Evolutionary conservation across 1,284 basidiomycete genomes (phyloP), one percentile per base, ranked within the genome.

Genomic region (Golubevia pallescens): DNA sequence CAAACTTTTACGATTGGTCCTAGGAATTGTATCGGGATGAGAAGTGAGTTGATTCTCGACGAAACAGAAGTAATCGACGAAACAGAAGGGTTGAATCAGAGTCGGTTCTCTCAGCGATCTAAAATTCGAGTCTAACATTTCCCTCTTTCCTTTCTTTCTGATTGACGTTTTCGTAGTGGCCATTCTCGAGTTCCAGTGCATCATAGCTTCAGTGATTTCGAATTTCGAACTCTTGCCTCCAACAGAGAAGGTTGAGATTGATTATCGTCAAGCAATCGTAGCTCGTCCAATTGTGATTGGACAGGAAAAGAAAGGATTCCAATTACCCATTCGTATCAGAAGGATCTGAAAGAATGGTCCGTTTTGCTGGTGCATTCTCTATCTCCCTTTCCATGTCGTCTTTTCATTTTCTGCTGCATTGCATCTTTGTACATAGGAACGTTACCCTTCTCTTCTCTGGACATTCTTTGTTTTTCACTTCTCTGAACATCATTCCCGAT

Each of bases 201-300:
- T 28, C 21, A 28, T 61, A 6, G 60, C 60, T 23, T 14, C 28
- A 21, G 32, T 60, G 13, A n/a, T 60, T 20, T 51, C 48, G 24
- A 53, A 60, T 14, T 60, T 60, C 23, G 58, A 60, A 32, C 20
- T 60, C 58, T 23, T 60, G 7, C 58, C 58, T 21, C 53, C 58
- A 53, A 32, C 8, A 19, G 53, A 16, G 32, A 48, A 16, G 16
- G 42, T 48, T 48, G 10, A 48, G 42, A 16, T 48, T 10, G 42
- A 48, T 10, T 13, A 16, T 16, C 42, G 42, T 48, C 58, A 60
- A 24, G 58, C 48, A 21, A 42, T 60, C 32, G 58, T 60, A 4
- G 23, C 58, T 4, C 23, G 58, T 14, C 58, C 58, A 21, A 23
- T 60, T 32, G 58, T 60, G n/a, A 32, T 60, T 24, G 58, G 58